Evolutionary conservation across 495 filamentous ascomycete genomes (phyloP).

Genomic region (Hypoxylon crocopeplum): DNA sequence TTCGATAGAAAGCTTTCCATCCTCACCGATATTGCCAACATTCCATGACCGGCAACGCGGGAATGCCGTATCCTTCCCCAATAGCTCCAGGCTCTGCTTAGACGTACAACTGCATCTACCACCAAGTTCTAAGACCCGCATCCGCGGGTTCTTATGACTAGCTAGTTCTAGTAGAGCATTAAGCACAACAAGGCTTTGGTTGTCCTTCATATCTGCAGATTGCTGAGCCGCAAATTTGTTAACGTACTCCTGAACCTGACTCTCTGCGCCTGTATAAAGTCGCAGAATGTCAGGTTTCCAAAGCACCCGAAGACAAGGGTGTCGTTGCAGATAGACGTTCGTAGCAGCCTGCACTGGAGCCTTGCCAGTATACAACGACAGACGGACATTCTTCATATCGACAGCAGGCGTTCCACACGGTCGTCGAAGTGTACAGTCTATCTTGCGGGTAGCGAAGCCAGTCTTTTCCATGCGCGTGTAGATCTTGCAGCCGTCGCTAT

Average conservation of each 20-base stretch:
- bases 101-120: not conserved
- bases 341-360: not conserved
- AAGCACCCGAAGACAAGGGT: conserved; percentile 35
- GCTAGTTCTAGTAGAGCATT: conserved; percentile 32
- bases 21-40: not conserved
- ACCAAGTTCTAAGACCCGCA: conserved; percentile 28
- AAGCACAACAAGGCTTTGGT: conserved; percentile 11
- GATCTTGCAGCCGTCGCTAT: conserved; percentile 1
- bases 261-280: conserved; percentile 1
- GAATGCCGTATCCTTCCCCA: conserved; percentile 25
- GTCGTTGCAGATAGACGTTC: conserved; percentile 12
- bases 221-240: conserved; percentile 2
- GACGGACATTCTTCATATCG: conserved; percentile 8
- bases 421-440: conserved; percentile 15
- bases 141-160: conserved; percentile 36
- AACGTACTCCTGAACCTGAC: conserved; percentile 1
- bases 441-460: conserved; percentile 6
- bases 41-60: conserved; percentile 16
- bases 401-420: not conserved
- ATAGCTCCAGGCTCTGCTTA: conserved; percentile 10
- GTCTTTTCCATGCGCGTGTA: conserved; percentile 12
- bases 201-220: not conserved
- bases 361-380: conserved; percentile 23
- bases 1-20: conserved; percentile 3
- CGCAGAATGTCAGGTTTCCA: conserved; percentile 49